These are phyloP conservation scores for Aspergillus quadrilineatus DNA, from an alignment of 2,329 filamentous ascomycete genomes.

Conservation along the genomic window DNA sequence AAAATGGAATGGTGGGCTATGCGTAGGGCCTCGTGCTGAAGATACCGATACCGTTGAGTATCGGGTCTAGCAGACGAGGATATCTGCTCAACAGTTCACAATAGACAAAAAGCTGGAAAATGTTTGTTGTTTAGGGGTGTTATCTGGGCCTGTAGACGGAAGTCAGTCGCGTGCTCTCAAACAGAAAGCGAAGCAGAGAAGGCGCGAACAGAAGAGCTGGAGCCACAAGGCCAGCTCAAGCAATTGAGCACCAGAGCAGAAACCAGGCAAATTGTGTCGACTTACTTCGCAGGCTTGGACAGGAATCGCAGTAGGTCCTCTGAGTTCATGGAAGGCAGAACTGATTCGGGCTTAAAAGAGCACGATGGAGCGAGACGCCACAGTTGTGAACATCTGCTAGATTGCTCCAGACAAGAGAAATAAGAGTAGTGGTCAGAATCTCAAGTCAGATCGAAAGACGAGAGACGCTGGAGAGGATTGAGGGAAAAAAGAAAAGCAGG, in stretches of 20 bases:
- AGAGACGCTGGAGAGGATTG: neutral
- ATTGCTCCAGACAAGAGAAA: constrained; percentile 5
- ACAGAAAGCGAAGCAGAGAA: neutral
- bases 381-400: constrained; percentile 35
- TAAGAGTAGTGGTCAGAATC: constrained; percentile 4
- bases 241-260: neutral
- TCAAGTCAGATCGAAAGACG: constrained; percentile 7
- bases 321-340: constrained; percentile 75
- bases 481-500: constrained; percentile 11
- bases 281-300: constrained; percentile 91
- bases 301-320: constrained; percentile 89
- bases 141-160: constrained; percentile 61
- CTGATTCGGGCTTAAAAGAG: constrained; percentile 34
- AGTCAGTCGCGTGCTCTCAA: constrained; percentile 17
- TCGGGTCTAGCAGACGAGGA: constrained; percentile 79
- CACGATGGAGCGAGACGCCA: constrained; percentile 35
- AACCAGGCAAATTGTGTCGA: neutral
- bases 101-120: constrained; percentile 17
- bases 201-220: neutral
- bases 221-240: neutral
- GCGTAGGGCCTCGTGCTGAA: constrained; percentile 62
- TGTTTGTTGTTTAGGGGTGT: constrained; percentile 39
- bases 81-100: constrained; percentile 50
- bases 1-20: constrained; percentile 82
- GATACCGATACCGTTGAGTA: constrained; percentile 87